Base-by-base conservation (phyloP, 1,284 basidiomycete species). In the Afroboletus lepidellus region DNA sequence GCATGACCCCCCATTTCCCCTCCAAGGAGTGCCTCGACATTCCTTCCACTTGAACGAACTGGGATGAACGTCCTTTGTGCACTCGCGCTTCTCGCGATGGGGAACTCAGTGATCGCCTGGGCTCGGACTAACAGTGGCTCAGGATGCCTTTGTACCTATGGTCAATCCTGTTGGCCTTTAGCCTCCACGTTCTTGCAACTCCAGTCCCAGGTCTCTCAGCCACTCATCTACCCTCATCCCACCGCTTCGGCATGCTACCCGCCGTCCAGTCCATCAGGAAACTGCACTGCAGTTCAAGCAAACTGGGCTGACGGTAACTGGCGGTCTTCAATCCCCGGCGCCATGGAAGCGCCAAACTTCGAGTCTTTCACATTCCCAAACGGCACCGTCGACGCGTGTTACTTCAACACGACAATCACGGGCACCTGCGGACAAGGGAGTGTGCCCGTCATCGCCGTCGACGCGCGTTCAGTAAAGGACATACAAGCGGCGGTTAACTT, bases 161-260 rank as follows among this genome's bases (percentile, higher is more conserved):
- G 47, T 12, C 41, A 62, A 41, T 15, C 63, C 6, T 79, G 77
- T 58, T 78, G 77, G 76, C 77, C 77, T 0, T 64, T 57, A 8
- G 54, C 63, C 0, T 46, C 66, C 12, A 62, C 68, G 0, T 77
- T 79, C 56, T 39, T 60, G 5, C 46, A 59, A 13, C 68, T 77
- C 29, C 56, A 66, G 41, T 71, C 36, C 69, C 69, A 27, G 25
- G 25, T 27, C n/a, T n/a, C 15, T 64, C 65, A n/a, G 27, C 65
- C 65, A 1, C 64, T 70, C 39, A 21, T 71, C 9, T 47, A 61
- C 13, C 68, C 63, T 0, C 43, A 57, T 12, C 65, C 67, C 1
- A 63, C 56, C 2, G 63, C 63, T 0, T 60, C 58, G 4, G 54
- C 60, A 8, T 71, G 68, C 42, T 70, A 70, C 39, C 61, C 60